Conservation (phyloP, 2,329 filamentous ascomycete species). For the Penicillium sp. region DNA sequence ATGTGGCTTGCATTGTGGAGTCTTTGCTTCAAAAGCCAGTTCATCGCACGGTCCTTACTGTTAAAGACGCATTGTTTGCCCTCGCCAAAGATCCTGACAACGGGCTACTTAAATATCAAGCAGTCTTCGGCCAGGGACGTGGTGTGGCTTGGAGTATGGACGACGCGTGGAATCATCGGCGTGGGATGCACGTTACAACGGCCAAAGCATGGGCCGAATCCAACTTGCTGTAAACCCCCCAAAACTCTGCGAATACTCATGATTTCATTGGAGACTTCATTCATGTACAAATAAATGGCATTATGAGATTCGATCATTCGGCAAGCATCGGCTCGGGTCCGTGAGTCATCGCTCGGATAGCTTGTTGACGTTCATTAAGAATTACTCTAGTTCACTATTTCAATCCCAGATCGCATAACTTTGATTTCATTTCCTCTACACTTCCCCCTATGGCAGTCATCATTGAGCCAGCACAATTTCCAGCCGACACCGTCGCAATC, state of each 20-base stretch:
- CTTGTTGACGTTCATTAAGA: background rate
- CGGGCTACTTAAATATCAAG: background rate
- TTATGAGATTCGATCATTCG: background rate
- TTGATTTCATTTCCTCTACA: background rate
- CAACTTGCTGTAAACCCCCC: background rate
- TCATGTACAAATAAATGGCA: background rate
- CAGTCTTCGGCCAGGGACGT: background rate
- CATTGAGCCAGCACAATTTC: slow-evolving; percentile 48
- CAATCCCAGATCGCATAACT: background rate
- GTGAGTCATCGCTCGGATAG: background rate
- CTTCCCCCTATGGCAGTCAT: slow-evolving; percentile 23
- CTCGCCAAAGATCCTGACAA: background rate
- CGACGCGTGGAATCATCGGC: background rate
- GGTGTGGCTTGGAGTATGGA: background rate
- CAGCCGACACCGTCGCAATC: slow-evolving; percentile 52
- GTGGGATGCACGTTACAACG: background rate
- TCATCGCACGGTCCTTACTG: background rate
- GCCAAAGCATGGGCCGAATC: background rate
- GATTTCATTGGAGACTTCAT: background rate
- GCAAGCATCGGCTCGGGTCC: no score
- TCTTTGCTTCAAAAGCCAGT: background rate
- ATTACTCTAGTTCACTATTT: background rate
- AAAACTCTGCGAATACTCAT: background rate
- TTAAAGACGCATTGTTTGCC: background rate
- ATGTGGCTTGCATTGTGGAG: background rate